phyloP scores from a whole-genome alignment of 2,329 filamentous ascomycete species.

The Ascochyta clinopodiicola region DNA sequence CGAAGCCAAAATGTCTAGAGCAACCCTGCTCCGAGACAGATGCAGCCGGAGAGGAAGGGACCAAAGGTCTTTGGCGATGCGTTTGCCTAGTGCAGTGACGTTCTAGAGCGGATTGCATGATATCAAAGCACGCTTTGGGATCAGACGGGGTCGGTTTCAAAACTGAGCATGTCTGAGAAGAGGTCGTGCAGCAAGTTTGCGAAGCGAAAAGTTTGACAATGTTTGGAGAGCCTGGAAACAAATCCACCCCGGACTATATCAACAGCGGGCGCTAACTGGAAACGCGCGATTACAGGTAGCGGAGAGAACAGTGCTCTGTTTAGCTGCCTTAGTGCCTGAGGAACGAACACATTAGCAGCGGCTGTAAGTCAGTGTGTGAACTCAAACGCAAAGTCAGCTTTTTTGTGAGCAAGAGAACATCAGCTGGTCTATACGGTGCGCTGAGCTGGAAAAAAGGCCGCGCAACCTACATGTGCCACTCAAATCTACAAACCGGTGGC shows the following conservation, averaged over 20 bases:
- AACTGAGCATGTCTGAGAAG: conserved; percentile 46
- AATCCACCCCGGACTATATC: conserved; percentile 39
- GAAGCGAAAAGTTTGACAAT: conserved; percentile 49
- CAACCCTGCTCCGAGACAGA: conserved; percentile 47
- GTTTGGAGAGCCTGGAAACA: conserved; percentile 47
- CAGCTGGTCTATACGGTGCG: neutral
- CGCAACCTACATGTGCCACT: conserved; percentile 22
- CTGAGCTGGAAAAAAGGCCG: conserved; percentile 18
- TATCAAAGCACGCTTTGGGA: conserved; percentile 34
- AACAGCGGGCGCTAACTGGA: conserved; percentile 47
- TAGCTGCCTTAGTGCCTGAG: conserved; percentile 18
- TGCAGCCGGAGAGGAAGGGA: conserved; percentile 45
- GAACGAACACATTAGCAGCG: conserved; percentile 1
- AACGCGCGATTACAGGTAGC: conserved; percentile 37
- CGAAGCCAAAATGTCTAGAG: conserved; percentile 47
- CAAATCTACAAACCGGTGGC: conserved; percentile 14
- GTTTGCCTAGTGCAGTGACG: conserved; percentile 28
- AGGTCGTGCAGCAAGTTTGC: conserved; percentile 45
- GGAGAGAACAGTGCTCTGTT: conserved; percentile 38
- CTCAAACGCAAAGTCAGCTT: conserved; percentile 1
- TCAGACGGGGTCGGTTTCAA: conserved; percentile 48
- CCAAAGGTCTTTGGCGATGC: conserved; percentile 36
- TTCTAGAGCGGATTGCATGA: conserved; percentile 38
- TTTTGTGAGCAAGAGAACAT: neutral
- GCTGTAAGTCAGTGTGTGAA: conserved; percentile 9